These are phyloP conservation scores for Solanum medicagineum DNA, from an alignment of 257 asterid genomes.

Conservation along the genomic window DNA sequence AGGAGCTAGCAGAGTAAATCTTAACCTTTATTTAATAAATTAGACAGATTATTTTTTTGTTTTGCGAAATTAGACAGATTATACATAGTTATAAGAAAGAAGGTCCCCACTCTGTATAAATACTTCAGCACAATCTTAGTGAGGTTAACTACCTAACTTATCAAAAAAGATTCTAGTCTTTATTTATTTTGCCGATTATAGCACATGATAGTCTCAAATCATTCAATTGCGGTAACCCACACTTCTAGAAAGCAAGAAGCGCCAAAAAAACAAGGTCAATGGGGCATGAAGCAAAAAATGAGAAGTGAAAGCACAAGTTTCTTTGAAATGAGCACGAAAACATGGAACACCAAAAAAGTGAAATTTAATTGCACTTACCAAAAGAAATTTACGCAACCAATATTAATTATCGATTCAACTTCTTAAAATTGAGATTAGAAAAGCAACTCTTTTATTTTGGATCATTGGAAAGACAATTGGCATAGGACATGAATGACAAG, in stretches of 20 bases:
- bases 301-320: no score
- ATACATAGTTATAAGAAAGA: not conserved
- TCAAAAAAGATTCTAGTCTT: not conserved
- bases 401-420: no score
- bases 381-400: not conserved
- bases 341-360: no score
- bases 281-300: no score
- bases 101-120: not conserved
- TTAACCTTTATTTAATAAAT: not conserved
- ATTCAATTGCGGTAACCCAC: not conserved
- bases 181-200: not conserved
- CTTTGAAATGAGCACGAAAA: no score
- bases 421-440: no score
- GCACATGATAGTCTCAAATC: not conserved
- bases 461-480: no score
- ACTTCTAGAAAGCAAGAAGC: no score
- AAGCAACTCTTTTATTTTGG: no score
- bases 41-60: not conserved
- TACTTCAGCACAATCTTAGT: not conserved
- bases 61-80: not conserved
- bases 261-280: no score
- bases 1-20: not conserved
- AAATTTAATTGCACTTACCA: no score
- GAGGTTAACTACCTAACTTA: not conserved
- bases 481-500: no score